These are phyloP conservation scores for Holtermanniella nyarrowii DNA, from an alignment of 768 basidiomycete genomes.

Conservation along the genomic window DNA sequence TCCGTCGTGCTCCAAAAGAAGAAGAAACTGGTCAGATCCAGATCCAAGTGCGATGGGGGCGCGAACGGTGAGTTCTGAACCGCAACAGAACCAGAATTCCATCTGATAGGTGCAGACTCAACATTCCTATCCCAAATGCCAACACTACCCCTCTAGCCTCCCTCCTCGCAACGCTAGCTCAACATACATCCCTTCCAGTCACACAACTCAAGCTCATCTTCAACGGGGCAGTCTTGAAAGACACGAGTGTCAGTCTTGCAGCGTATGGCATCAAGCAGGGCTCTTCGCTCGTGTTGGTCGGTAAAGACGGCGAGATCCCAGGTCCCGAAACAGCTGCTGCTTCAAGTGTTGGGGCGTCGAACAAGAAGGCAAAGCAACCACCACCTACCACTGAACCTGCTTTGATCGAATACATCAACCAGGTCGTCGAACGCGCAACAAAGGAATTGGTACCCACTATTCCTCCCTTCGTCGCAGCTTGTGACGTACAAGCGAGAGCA, in stretches of 20 bases:
- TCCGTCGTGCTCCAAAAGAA: conserved; percentile 28
- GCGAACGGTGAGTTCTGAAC: conserved; percentile 22
- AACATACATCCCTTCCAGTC: conserved; percentile 61
- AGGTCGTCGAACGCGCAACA: conserved; percentile 10
- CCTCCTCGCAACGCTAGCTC: conserved; percentile 49
- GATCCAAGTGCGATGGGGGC: conserved; percentile 31
- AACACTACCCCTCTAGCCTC: conserved; percentile 34
- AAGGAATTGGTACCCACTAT: conserved; percentile 21
- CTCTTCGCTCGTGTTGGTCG: conserved; percentile 62
- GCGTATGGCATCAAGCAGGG: conserved; percentile 62
- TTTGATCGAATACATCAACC: conserved; percentile 20
- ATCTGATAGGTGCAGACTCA: conserved; percentile 24
- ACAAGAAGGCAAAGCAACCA: conserved; percentile 26
- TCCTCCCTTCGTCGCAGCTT: conserved; percentile 17
- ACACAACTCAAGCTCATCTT: conserved; percentile 75
- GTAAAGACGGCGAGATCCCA: conserved; percentile 42
- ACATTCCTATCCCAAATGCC: conserved; percentile 38
- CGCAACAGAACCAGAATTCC: background rate
- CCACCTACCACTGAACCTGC: conserved; percentile 24
- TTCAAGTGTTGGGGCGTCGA: conserved; percentile 3
- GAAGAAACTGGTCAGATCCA: conserved; percentile 22
- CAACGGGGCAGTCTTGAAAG: conserved; percentile 82
- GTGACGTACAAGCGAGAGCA: conserved; percentile 21
- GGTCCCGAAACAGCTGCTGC: conserved; percentile 8
- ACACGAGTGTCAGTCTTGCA: conserved; percentile 60